phyloP scores from a whole-genome alignment of 495 filamentous ascomycete species.

The Rusavskia elegans region DNA sequence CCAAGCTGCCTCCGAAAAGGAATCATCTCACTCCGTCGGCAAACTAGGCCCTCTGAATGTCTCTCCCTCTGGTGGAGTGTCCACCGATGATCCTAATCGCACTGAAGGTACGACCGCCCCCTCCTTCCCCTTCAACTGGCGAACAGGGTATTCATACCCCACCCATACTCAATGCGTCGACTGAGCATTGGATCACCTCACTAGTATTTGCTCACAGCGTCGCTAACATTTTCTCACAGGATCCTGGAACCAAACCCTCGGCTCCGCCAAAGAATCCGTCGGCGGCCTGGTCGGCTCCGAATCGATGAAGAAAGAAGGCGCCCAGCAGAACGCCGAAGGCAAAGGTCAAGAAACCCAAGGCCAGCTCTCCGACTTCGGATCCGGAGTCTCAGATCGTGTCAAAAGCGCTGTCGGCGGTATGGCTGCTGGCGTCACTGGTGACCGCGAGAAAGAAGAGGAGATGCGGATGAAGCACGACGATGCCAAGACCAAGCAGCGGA shows the following conservation, averaged over 20 bases:
- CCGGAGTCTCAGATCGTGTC: conserved; percentile 56
- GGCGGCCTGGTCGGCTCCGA: conserved; percentile 64
- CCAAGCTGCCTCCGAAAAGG: conserved; percentile 45
- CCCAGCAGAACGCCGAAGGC: conserved; percentile 63
- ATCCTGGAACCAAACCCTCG: conserved; percentile 73
- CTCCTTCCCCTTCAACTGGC: no score
- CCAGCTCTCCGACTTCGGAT: conserved; percentile 60
- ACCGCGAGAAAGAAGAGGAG: conserved; percentile 42
- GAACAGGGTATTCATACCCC: not conserved
- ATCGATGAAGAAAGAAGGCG: conserved; percentile 53
- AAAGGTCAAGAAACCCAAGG: conserved; percentile 72
- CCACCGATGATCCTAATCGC: conserved; percentile 59
- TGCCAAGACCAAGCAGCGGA: conserved; percentile 74
- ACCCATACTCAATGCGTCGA: not conserved
- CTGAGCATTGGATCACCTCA: no score
- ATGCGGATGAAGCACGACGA: conserved; percentile 56
- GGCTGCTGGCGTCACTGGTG: conserved; percentile 54
- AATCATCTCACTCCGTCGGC: conserved; percentile 53
- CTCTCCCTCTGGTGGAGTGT: conserved; percentile 52
- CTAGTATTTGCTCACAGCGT: no score
- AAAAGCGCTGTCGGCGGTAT: conserved; percentile 54
- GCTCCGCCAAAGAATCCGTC: conserved; percentile 67
- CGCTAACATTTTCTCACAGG: conserved; percentile 22
- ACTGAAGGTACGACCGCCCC: conserved; percentile 13
- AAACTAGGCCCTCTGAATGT: conserved; percentile 55